Conservation (phyloP, 2,329 filamentous ascomycete species). For the Apiospora marii region DNA sequence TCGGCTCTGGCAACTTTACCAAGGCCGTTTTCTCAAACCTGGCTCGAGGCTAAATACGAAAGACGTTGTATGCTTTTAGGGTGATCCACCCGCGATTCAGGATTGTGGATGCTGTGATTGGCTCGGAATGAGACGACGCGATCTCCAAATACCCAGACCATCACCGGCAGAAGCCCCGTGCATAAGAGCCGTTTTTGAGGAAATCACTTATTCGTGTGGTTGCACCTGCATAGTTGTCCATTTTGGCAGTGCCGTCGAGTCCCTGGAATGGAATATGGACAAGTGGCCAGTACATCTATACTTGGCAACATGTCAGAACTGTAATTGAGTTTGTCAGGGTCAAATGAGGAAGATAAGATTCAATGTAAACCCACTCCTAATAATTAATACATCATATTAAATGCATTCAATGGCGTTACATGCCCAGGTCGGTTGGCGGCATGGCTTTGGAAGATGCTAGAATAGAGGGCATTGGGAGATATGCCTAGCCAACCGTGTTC, state of each 20-base stretch:
- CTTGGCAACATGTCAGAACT: background rate
- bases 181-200: background rate
- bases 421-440: background rate
- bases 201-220: conserved; percentile 12
- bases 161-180: conserved; percentile 10
- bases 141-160: conserved; percentile 18
- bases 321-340: background rate
- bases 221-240: background rate
- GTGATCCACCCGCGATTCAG: background rate
- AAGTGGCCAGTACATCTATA: background rate
- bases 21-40: background rate
- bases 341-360: conserved; percentile 1
- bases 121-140: conserved; percentile 18
- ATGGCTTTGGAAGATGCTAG: conserved; percentile 7
- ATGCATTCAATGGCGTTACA: background rate
- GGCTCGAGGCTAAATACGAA: conserved; percentile 24
- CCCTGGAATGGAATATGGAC: background rate
- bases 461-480: background rate
- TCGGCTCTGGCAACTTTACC: conserved; percentile 16
- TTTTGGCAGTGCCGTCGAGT: background rate
- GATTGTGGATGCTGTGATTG: background rate
- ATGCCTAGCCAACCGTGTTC: background rate
- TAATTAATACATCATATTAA: background rate
- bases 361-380: background rate
- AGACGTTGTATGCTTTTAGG: conserved; percentile 13